Base-by-base conservation (phyloP, 2,329 filamentous ascomycete genomes). In the Alternaria conjuncta region DNA sequence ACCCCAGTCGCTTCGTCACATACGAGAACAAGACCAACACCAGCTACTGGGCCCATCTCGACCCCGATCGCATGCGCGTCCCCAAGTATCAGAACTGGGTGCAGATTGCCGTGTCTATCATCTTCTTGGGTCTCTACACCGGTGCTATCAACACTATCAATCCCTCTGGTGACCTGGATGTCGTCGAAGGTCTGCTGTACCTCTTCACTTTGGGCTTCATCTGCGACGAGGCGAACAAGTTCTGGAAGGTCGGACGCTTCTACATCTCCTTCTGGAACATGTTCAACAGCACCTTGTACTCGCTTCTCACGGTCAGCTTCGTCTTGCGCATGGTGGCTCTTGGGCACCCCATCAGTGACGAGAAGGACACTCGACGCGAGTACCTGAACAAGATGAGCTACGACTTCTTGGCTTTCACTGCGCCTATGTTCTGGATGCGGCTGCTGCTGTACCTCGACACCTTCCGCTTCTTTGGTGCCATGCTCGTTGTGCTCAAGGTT, bases 261-360 rank as follows among this genome's bases (percentile, higher is more conserved):
- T 98, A 98, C 75, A 86, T 99, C 59, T 91, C 93, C 20, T 99
- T 99, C 79, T 98, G 96, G 96, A 97, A 97, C 74, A 92, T 92
- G 23, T 97, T 99, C 84, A 99, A 99, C 80, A 87, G 88, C 25
- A 86, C 90, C 0, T 85, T 99, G 0, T 99, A 99, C 79, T 81
- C 87, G 0, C 84, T 98, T 2, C 84, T 99, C 32, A 87, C 89
- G 0, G 87, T 92, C 4, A 97, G 93, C 3, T 90, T 99, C 67
- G 82, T 92, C 45, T 83, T 94, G 41, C 91, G 96, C 32, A 87
- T 97, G 71, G 85, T 96, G 51, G 95, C 94, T 3, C 84, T 97
- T 10, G 86, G 85, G 9, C 88, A 95, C 66, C 83, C 85, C 0
- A 47, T 77, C 46, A 78, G 80, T 3, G 79, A 86, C 15, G 77